Conservation (phyloP, 1,284 basidiomycete species). For the Cryptococcus sp. region DNA sequence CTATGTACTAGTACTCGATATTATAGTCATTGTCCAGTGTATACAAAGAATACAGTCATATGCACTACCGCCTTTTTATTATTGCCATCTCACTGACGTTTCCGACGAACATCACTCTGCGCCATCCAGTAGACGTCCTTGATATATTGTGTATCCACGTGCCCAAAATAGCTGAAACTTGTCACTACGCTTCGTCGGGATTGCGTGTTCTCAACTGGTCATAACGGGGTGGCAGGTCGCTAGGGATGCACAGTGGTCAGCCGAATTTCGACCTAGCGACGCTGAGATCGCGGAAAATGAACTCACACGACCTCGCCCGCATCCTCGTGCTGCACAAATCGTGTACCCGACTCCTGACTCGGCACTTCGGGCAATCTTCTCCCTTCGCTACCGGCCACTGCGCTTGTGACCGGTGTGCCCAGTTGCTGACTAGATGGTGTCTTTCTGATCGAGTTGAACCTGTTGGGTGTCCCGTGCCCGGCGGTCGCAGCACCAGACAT, state of each 20-base stretch:
- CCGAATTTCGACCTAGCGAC: not conserved
- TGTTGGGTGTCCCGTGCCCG: constrained; percentile 4
- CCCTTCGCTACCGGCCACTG: not conserved
- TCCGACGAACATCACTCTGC: too few relatives aligned
- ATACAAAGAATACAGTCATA: too few relatives aligned
- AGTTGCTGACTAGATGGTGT: constrained; percentile 14
- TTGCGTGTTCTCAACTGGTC: constrained; percentile 37
- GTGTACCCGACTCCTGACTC: constrained; percentile 9
- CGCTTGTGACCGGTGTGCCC: not conserved
- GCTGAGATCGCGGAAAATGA: not conserved
- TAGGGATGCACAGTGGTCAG: not conserved
- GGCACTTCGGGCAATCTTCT: constrained; percentile 7
- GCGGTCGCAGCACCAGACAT: constrained; percentile 9
- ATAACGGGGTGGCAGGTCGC: constrained; percentile 39
- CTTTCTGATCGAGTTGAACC: constrained; percentile 20
- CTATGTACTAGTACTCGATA: too few relatives aligned
- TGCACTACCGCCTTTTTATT: too few relatives aligned
- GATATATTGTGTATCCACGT: too few relatives aligned
- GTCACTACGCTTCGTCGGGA: constrained; percentile 21
- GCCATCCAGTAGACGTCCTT: too few relatives aligned
- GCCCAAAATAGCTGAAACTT: not conserved
- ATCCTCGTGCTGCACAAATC: constrained; percentile 37
- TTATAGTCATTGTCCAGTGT: too few relatives aligned
- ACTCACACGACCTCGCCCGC: constrained; percentile 37
- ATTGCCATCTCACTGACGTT: too few relatives aligned